Conservation (phyloP, 768 basidiomycete species). For the Pisolithus orientalis region DNA sequence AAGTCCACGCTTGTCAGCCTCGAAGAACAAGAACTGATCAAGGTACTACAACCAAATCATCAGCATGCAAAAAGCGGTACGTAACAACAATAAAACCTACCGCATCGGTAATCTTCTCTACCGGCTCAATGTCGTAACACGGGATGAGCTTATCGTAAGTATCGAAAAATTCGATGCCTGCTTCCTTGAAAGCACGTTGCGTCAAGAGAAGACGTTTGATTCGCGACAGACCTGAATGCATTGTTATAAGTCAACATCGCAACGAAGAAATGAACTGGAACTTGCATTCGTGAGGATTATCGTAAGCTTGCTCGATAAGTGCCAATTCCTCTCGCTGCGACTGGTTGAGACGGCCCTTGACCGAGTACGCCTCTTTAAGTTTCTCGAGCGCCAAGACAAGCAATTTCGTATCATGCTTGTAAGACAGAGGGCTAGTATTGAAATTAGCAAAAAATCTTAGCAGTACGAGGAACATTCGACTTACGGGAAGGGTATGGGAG, state of each 20-base stretch:
- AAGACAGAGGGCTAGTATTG: conserved; percentile 74
- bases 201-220: conserved; percentile 97
- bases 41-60: conserved; percentile 54
- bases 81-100: conserved; percentile 35
- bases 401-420: conserved; percentile 98
- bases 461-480: conserved; percentile 18
- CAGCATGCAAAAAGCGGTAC: not conserved
- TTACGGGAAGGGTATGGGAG: conserved; percentile 97
- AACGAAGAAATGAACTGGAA: not conserved
- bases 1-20: conserved; percentile 94
- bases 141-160: conserved; percentile 98
- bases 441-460: not conserved
- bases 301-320: conserved; percentile 97
- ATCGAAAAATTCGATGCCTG: conserved; percentile 96
- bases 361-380: conserved; percentile 97
- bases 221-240: conserved; percentile 67
- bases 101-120: conserved; percentile 99
- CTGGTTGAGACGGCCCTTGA: conserved; percentile 96
- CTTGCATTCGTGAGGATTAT: conserved; percentile 97
- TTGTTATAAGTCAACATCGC: conserved; percentile 4
- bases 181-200: conserved; percentile 97
- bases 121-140: conserved; percentile 98
- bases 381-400: conserved; percentile 96
- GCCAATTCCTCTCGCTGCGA: conserved; percentile 98
- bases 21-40: conserved; percentile 98